Base-by-base conservation (phyloP, 2,329 filamentous ascomycete species). In the Stemphylium beticola region DNA sequence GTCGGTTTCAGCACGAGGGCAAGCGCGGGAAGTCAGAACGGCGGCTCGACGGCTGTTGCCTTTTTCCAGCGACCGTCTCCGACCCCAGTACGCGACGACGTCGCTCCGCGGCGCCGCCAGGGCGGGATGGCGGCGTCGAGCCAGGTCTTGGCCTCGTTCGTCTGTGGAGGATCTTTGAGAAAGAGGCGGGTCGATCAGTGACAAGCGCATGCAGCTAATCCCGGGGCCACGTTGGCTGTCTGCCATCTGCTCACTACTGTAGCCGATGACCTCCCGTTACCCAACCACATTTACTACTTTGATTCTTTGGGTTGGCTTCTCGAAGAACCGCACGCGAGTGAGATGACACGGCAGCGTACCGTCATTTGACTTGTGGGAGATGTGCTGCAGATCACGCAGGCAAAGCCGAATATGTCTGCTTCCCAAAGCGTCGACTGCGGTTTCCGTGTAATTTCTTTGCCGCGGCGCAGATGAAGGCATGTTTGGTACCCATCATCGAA, bases 131-230 rank as follows among this genome's bases (percentile, higher is more conserved):
- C 70, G 69, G 67, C 68, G 71, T 68, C 64, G 58, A 62, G 56
- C 58, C 61, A 60, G 60, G 60, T 57, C 72, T 74, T 74, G 72
- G 71, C 68, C 59, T 62, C 55, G 64, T 68, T 69, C 61, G 67
- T 64, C 62, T 71, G 70, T 71, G 68, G 72, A 72, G 65, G 71
- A 74, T 74, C 71, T 68, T 48, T 69, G 52, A 56, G 54, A 60
- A 60, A 67, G 64, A 72, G 65, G 69, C 72, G 71, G 71, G 73
- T 74, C 73, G 73, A 75, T 75, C 73, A 73, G 64, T 62, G 43
- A 67, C 72, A 72, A 73, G 69, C 67, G 70, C 62, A 68, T 74
- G 70, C 71, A 73, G 68, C 71, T 70, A 72, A 73, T 52, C 67
- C 73, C 68, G 68, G 71, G 68, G 70, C 73, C 73, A 73, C 71